These are phyloP conservation scores for Ulota crispa DNA, from an alignment of 225 moss, liverwort and hornwort species.

Conservation along the genomic window DNA sequence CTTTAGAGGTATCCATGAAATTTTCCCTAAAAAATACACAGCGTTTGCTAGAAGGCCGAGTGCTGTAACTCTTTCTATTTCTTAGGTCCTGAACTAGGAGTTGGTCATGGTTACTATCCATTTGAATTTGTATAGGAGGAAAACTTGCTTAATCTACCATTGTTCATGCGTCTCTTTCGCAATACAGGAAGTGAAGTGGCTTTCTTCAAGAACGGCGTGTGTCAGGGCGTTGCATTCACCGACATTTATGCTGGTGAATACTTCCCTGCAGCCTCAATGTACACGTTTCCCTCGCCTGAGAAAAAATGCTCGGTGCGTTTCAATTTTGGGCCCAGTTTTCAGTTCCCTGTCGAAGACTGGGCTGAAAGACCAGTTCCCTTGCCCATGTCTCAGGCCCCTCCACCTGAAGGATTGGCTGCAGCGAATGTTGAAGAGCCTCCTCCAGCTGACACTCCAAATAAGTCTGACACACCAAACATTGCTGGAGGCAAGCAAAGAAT, in stretches of 20 bases:
- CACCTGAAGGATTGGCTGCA: constrained; percentile 60
- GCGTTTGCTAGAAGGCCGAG: not conserved
- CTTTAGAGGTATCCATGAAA: too few species aligned
- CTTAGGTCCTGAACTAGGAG: not conserved
- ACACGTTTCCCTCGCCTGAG: constrained; percentile 74
- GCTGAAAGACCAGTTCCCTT: constrained; percentile 73
- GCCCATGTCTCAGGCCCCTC: constrained; percentile 81
- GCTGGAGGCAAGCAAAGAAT: constrained; percentile 65
- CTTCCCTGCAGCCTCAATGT: constrained; percentile 97
- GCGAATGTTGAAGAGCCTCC: constrained; percentile 56
- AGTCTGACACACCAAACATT: constrained; percentile 47
- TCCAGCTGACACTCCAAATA: constrained; percentile 50
- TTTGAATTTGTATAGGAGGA: not conserved
- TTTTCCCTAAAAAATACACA: too few species aligned
- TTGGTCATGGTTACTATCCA: not conserved
- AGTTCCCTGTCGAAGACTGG: constrained; percentile 66
- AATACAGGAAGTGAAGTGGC: constrained; percentile 87
- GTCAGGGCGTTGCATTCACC: constrained; percentile 77
- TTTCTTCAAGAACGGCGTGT: constrained; percentile 85
- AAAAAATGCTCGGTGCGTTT: constrained; percentile 83
- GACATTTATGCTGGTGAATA: constrained; percentile 81
- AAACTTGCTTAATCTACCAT: not conserved
- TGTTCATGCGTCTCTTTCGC: constrained; percentile 23
- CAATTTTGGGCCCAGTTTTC: constrained; percentile 93
- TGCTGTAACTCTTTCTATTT: not conserved